Evolutionary conservation across 2,329 filamentous ascomycete genomes (phyloP).

Genomic region (Diatrype stigma): DNA sequence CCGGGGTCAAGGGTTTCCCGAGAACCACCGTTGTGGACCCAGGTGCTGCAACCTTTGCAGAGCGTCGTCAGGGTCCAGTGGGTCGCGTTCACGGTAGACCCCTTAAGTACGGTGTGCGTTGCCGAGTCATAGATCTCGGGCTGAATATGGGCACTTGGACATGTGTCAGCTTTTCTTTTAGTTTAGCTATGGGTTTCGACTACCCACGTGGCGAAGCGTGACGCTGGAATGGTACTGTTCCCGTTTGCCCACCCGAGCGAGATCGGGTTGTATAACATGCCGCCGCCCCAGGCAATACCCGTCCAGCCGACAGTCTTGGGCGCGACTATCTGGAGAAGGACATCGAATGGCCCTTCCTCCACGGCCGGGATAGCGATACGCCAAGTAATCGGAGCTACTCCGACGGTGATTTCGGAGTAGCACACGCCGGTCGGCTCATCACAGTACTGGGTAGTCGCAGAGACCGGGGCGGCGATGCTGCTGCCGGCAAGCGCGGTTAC

Average conservation of each 20-base stretch:
- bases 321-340: slow-evolving; percentile 23
- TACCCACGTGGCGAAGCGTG: slow-evolving; percentile 23
- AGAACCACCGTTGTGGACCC: slow-evolving; percentile 18
- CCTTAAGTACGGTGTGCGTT: slow-evolving; percentile 30
- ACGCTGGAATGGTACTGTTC: slow-evolving; percentile 11
- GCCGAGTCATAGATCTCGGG: slow-evolving; percentile 30
- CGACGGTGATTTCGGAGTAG: slow-evolving; percentile 18
- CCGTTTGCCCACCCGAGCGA: slow-evolving; percentile 22
- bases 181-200: neutral
- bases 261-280: slow-evolving; percentile 23
- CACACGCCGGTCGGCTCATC: slow-evolving; percentile 18
- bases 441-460: slow-evolving; percentile 15
- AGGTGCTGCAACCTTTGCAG: slow-evolving; percentile 35
- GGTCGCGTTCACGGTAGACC: slow-evolving; percentile 32
- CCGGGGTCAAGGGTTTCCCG: slow-evolving; percentile 12
- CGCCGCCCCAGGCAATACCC: slow-evolving; percentile 23
- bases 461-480: slow-evolving; percentile 5
- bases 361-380: slow-evolving; percentile 22
- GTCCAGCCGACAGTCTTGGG: slow-evolving; percentile 22
- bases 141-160: slow-evolving; percentile 24
- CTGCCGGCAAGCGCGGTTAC: slow-evolving; percentile 6
- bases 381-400: slow-evolving; percentile 15
- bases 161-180: neutral
- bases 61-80: slow-evolving; percentile 37
- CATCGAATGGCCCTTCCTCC: slow-evolving; percentile 20